Evolutionary conservation across 257 asterid species (phyloP), one percentile per base, ranked within the genome.

Genomic region (Nicotiana obtusifolia): DNA sequence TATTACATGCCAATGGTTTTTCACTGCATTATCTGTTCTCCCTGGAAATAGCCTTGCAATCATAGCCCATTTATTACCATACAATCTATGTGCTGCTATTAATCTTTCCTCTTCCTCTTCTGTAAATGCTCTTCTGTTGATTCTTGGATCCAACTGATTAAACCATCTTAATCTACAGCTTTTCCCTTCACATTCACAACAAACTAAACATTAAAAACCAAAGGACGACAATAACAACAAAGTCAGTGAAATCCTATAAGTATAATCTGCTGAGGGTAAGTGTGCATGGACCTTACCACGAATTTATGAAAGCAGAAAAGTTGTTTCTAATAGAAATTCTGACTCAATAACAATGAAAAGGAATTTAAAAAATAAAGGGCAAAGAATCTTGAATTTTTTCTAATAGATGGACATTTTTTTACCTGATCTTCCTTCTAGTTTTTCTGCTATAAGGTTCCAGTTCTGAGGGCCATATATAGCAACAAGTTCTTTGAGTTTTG

Each of bases 51-150:
- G 85, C 84, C 98, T 88, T 5, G 98, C 93, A 41, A 94, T 94
- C 97, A 94, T 90, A 0, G 98, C 97, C 98, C 98, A 94, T 78
- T 93, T 94, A 91, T 94, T 94, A 1, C 98, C 98, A 68, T 94
- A 94, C 20, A 94, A 65, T 10, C 95, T 86, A 54, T 94, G 98
- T n/a, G 98, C 98, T 30, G 97, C 95, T 97, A 94, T 91, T 61
- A 94, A 80, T 56, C 98, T 84, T 84, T 93, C 97, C 37, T 94
- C 98, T 80, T 94, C 98, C 64, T 94, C 98, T 82, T 94, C 98
- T 2, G 85, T 93, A 56, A 94, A 94, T 0, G 98, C 95, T 82
- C 93, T 82, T 56, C 97, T 86, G 88, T 93, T 94, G 0, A 94
- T 94, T 78, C 97, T 82, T 2, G 98, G 98, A 85, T 94, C 98